phyloP scores from a whole-genome alignment of 805 yeast species.

The Lachancea quebecensis region DNA sequence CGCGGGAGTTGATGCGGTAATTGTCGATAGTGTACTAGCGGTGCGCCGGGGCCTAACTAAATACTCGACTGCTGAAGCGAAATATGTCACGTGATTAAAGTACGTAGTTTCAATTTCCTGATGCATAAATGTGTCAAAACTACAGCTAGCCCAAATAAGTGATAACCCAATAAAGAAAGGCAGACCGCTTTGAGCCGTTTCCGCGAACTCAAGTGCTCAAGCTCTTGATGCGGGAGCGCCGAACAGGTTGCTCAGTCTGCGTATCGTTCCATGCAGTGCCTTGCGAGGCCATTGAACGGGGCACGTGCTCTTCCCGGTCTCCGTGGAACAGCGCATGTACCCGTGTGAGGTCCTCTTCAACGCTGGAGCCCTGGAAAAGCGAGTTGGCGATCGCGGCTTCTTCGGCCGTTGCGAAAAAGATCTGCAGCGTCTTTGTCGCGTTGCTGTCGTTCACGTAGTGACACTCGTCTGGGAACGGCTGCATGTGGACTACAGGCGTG shows the following conservation, averaged over 20 bases:
- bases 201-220: not conserved
- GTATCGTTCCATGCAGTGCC: not conserved
- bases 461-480: conserved; percentile 19
- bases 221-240: not conserved
- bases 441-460: conserved; percentile 16
- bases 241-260: not conserved
- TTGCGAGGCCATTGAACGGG: not conserved
- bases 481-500: conserved; percentile 13
- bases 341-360: conserved; percentile 1
- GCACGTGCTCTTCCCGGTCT: not conserved
- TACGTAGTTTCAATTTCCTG: not conserved
- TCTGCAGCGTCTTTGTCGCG: conserved; percentile 14
- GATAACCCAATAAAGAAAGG: not conserved
- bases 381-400: conserved; percentile 10
- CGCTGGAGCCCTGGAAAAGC: conserved; percentile 11
- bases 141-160: not conserved
- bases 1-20: conserved; percentile 98
- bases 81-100: not conserved
- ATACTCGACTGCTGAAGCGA: conserved; percentile 5
- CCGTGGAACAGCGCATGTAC: conserved; percentile 4
- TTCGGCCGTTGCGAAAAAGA: conserved; percentile 10
- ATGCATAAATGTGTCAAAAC: not conserved
- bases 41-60: conserved; percentile 73
- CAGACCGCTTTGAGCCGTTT: not conserved
- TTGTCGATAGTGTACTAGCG: conserved; percentile 89